Base-by-base conservation (phyloP, 495 filamentous ascomycete genomes). In the Tetracladium setigerum region DNA sequence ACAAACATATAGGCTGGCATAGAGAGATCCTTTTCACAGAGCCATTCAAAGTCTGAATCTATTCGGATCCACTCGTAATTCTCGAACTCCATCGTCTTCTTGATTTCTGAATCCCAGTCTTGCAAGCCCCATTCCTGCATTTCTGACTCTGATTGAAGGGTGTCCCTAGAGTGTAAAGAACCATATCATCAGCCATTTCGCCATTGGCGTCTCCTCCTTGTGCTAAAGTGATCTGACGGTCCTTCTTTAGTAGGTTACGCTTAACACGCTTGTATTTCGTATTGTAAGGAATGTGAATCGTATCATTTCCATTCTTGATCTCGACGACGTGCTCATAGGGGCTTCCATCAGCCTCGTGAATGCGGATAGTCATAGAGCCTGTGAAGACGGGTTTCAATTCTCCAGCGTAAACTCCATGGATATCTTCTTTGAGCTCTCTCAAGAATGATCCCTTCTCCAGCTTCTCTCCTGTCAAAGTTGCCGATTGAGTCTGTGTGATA, bases 201-300 rank as follows among this genome's bases (percentile, higher is more conserved):
- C 71, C 66, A 57, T 62, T 67, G 18, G 68, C 61, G 45, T 87
- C 83, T 3, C 77, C 75, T 18, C 78, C 81, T 27, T 27, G 22
- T 27, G 69, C 74, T 1, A 70, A 67, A 19, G 77, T 83, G 38
- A 79, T 73, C 24, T 77, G 74, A 37, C 87, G 77, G 60, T 95
- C 92, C 64, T 86, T 86, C 54, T 95, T 84, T 34, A 89, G 82
- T 50, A 87, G 82, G 54, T 84, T 95, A 27, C 91, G 78, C 69
- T 99, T 99, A 31, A 99, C 71, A 2, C 92, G 82, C 70, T 97
- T 99, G 64, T 99, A 99, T 60, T 99, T 99, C 0, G 92, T 99
- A 59, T 97, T 97, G 59, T 99, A 99, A 12, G 91, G 89, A 47
- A 99, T 96, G 38, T 95, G 89, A 47, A 96, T 83, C 47, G 80